A percentile compares a stretch with the other conserved stretches of the same genome.
Evolutionary conservation across 495 filamentous ascomycete genomes (phyloP).

Genomic region (Aspergillus sparsus): DNA sequence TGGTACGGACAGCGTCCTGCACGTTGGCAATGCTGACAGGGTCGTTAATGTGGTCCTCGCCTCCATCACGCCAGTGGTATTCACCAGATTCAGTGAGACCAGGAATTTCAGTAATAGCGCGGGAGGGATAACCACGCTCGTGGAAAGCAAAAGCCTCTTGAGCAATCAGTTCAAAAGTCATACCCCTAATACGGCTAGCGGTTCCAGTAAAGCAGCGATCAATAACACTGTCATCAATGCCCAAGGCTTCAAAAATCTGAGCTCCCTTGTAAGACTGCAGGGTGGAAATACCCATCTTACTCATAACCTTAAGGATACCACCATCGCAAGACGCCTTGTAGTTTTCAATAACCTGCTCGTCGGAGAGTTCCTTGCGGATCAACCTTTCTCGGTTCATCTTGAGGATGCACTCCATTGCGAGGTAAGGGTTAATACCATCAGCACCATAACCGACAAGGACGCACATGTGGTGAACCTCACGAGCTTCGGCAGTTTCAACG

Average conservation of each 20-base stretch:
- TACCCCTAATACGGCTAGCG: slow-evolving; percentile 91
- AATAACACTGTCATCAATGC: slow-evolving; percentile 92
- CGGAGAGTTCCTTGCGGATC: slow-evolving; percentile 83
- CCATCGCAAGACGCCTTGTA: slow-evolving; percentile 98
- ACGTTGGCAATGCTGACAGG: slow-evolving; percentile 95
- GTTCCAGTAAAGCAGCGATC: slow-evolving; percentile 97
- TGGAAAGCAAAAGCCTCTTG: slow-evolving; percentile 97
- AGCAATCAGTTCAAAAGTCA: slow-evolving; percentile 94
- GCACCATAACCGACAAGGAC: slow-evolving; percentile 95
- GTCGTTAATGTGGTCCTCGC: slow-evolving; percentile 98
- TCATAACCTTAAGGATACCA: slow-evolving; percentile 99
- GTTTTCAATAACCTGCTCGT: slow-evolving; percentile 88
- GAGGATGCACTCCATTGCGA: slow-evolving; percentile 95
- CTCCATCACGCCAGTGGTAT: slow-evolving; percentile 99
- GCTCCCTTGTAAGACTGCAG: slow-evolving; percentile 98
- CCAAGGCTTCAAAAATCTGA: slow-evolving; percentile 99
- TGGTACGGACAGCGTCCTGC: slow-evolving; percentile 95
- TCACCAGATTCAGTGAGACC: slow-evolving; percentile 94
- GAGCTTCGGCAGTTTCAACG: slow-evolving; percentile 93
- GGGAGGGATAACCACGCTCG: slow-evolving; percentile 90
- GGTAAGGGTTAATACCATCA: slow-evolving; percentile 95
- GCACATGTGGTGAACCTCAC: slow-evolving; percentile 99
- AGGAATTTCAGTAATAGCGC: slow-evolving; percentile 72
- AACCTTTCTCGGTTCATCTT: slow-evolving; percentile 97
- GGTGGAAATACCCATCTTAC: slow-evolving; percentile 99